Conservation (phyloP, 441 rosid species). For the Pelargonium myrrhifolium region DNA sequence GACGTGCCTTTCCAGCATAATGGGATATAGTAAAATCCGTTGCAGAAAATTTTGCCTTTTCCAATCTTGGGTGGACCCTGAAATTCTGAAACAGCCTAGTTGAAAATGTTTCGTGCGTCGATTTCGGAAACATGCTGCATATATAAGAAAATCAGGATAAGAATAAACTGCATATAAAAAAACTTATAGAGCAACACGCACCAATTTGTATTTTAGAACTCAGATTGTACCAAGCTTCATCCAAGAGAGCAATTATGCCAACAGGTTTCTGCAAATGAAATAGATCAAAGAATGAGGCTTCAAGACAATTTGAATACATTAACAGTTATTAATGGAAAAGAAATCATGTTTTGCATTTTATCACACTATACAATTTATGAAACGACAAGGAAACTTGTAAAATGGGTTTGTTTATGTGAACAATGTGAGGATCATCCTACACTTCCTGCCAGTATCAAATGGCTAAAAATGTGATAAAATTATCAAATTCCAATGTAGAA, state of each 20-base stretch:
- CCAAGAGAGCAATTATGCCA: slow-evolving; percentile 95
- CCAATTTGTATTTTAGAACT: slow-evolving; percentile 25
- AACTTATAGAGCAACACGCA: slow-evolving; percentile 8
- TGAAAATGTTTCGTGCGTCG: slow-evolving; percentile 97
- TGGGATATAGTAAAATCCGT: slow-evolving; percentile 94
- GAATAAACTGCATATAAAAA: slow-evolving; percentile 12
- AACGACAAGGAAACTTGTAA: slow-evolving; percentile 5
- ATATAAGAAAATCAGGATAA: slow-evolving; percentile 12
- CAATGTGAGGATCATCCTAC: neutral
- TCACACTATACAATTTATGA: neutral
- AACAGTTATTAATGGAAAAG: neutral
- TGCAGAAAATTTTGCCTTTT: slow-evolving; percentile 85
- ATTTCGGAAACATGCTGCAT: slow-evolving; percentile 95
- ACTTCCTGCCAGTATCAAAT: neutral
- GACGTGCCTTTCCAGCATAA: slow-evolving; percentile 95
- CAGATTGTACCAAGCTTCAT: slow-evolving; percentile 85
- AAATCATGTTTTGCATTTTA: neutral
- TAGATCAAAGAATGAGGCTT: neutral
- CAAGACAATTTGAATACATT: neutral
- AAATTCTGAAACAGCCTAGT: slow-evolving; percentile 92
- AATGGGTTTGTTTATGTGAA: neutral
- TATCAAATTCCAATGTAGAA: neutral
- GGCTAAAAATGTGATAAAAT: neutral
- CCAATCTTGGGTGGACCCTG: slow-evolving; percentile 79
- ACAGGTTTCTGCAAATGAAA: slow-evolving; percentile 78